These are phyloP conservation scores for Tricholomella constricta DNA, from an alignment of 768 basidiomycete species.

Conservation along the genomic window DNA sequence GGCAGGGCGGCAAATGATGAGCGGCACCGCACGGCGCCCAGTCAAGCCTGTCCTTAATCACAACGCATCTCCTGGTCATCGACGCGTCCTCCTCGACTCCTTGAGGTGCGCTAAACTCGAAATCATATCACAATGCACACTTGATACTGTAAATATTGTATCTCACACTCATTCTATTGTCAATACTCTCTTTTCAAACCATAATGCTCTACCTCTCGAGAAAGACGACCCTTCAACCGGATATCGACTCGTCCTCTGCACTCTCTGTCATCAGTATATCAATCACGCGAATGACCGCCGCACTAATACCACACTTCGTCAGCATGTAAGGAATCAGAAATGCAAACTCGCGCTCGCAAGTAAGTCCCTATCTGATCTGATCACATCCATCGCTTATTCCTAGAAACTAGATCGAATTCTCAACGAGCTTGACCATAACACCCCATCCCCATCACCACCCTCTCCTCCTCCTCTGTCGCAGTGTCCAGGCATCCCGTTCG, in stretches of 20 bases:
- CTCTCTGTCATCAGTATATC: conserved; percentile 2
- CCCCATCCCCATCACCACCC: not conserved
- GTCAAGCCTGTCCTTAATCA: too few relatives aligned
- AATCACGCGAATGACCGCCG: not conserved
- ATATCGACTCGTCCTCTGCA: conserved; percentile 3
- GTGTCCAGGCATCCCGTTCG: not conserved
- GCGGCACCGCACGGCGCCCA: too few relatives aligned
- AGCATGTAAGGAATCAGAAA: conserved; percentile 4
- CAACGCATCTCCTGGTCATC: too few relatives aligned
- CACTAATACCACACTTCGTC: not conserved
- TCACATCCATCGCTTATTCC: not conserved
- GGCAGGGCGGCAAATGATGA: too few relatives aligned
- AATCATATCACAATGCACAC: too few relatives aligned
- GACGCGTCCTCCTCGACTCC: too few relatives aligned
- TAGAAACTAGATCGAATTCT: not conserved
- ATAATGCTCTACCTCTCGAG: not conserved
- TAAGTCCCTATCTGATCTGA: not conserved
- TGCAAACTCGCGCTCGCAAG: not conserved
- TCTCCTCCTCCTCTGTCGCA: not conserved
- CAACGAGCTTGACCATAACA: not conserved
- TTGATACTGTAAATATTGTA: conserved; percentile 3
- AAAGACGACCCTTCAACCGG: not conserved
- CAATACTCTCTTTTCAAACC: not conserved
- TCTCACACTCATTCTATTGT: not conserved
- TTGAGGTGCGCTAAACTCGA: too few relatives aligned